Evolutionary conservation across 2,329 filamentous ascomycete genomes (phyloP).

Genomic region (Nigrospora oryzae): DNA sequence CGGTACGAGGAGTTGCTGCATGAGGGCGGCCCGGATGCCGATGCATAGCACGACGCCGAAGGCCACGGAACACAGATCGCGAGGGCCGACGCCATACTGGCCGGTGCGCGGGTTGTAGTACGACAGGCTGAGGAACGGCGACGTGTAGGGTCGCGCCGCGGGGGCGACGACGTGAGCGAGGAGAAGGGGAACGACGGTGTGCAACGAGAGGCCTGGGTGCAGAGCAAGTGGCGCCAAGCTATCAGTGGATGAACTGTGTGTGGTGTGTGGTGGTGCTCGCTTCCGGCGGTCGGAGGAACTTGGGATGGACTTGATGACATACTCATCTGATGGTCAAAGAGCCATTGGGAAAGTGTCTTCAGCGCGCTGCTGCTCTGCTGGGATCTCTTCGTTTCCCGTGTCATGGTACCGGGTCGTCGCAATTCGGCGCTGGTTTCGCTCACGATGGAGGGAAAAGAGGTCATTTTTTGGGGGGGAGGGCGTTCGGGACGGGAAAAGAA

Average conservation of each 20-base stretch:
- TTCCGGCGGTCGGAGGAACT: not conserved
- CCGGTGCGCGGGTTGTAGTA: constrained; percentile 65
- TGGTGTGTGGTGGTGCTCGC: not conserved
- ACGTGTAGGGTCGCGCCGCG: constrained; percentile 62
- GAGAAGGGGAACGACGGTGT: constrained; percentile 69
- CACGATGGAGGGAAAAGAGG: not conserved
- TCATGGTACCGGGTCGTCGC: not conserved
- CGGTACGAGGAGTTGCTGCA: constrained; percentile 82
- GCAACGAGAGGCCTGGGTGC: constrained; percentile 64
- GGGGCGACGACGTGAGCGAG: constrained; percentile 74
- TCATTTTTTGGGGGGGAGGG: no score
- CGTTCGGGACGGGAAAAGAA: not conserved
- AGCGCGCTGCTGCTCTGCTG: not conserved
- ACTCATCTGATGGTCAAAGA: not conserved
- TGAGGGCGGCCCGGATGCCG: constrained; percentile 68
- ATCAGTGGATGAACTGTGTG: not conserved
- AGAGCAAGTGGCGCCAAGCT: not conserved
- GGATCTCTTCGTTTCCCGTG: not conserved
- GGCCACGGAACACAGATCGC: constrained; percentile 68
- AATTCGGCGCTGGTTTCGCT: not conserved
- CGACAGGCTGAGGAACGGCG: constrained; percentile 77
- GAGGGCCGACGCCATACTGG: constrained; percentile 64
- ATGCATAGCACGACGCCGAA: constrained; percentile 78
- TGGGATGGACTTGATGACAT: not conserved
- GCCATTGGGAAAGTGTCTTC: not conserved